Percentiles rank a stretch among this genome's conserved stretches.
Conservation (phyloP, 192 early-diverging fungal genomes). For the Backusella sp. region DNA sequence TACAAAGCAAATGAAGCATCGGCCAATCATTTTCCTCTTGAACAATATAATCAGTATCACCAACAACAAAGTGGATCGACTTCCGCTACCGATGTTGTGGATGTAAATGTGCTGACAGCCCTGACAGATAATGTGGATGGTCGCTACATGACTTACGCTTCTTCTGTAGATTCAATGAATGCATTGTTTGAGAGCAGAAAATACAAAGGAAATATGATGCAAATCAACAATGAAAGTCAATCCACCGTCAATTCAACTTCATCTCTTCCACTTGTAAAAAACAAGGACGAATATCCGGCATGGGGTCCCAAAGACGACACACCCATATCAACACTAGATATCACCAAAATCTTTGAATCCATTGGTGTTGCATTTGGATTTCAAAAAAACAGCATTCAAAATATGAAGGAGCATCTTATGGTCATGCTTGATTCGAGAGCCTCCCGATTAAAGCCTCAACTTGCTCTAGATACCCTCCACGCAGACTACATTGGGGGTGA, state of each 20-base stretch:
- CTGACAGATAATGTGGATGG: slow-evolving; percentile 56
- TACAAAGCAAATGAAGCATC: neutral
- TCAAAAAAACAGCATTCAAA: slow-evolving; percentile 73
- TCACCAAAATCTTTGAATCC: slow-evolving; percentile 68
- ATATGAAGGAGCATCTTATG: slow-evolving; percentile 76
- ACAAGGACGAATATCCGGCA: slow-evolving; percentile 39
- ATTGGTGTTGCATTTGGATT: slow-evolving; percentile 73
- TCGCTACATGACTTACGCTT: slow-evolving; percentile 66
- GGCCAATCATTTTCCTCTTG: neutral
- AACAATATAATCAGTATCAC: neutral
- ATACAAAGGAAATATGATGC: slow-evolving; percentile 25
- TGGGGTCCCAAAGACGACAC: slow-evolving; percentile 48
- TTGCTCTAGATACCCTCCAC: slow-evolving; percentile 71
- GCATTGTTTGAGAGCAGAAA: slow-evolving; percentile 66
- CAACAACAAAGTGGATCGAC: neutral
- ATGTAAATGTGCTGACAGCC: slow-evolving; percentile 22
- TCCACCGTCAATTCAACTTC: neutral
- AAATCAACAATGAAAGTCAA: neutral
- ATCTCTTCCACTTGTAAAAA: neutral
- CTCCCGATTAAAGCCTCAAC: slow-evolving; percentile 66
- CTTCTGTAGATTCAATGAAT: slow-evolving; percentile 68
- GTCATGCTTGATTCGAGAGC: slow-evolving; percentile 78
- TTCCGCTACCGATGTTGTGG: neutral
- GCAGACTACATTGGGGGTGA: slow-evolving; percentile 81
- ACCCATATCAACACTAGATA: slow-evolving; percentile 63